These are phyloP conservation scores for Aplosporella prunicola DNA, from an alignment of 2,329 filamentous ascomycete species.

Conservation along the genomic window DNA sequence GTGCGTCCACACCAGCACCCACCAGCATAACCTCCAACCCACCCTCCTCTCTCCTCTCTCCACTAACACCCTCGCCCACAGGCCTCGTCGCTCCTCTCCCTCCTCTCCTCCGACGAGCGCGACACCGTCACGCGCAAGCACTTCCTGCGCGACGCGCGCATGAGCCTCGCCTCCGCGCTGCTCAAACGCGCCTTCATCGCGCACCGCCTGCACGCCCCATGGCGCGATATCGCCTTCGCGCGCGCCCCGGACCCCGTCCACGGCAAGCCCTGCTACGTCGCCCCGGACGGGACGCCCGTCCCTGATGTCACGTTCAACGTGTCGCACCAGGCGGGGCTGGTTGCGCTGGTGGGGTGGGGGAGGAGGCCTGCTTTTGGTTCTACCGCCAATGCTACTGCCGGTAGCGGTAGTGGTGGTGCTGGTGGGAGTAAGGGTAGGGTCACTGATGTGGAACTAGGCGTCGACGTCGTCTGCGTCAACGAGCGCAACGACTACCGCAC, in stretches of 20 bases:
- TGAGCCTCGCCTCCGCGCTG: constrained; percentile 62
- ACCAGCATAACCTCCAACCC: background rate
- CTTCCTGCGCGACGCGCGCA: constrained; percentile 62
- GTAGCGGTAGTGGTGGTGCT: too few relatives aligned
- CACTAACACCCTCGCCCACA: constrained; percentile 13
- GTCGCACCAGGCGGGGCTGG: constrained; percentile 67
- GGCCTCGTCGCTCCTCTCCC: constrained; percentile 34
- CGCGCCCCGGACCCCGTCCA: constrained; percentile 44
- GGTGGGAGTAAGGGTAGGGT: constrained; percentile 13
- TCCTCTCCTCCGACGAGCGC: constrained; percentile 45
- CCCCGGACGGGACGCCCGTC: constrained; percentile 29
- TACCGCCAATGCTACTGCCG: too few relatives aligned
- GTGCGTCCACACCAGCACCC: constrained; percentile 11
- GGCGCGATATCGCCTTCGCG: constrained; percentile 48
- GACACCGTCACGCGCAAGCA: constrained; percentile 51
- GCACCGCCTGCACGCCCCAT: constrained; percentile 49
- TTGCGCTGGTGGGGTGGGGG: constrained; percentile 58
- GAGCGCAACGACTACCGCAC: constrained; percentile 56
- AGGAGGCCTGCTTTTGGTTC: too few relatives aligned
- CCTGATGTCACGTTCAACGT: constrained; percentile 60
- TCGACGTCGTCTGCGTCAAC: constrained; percentile 66
- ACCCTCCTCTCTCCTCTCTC: background rate
- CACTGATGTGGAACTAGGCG: constrained; percentile 47
- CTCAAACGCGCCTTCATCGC: constrained; percentile 63
- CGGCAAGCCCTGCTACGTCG: constrained; percentile 43